Conservation (phyloP, 768 basidiomycete species). For the Podaxis rugospora region DNA sequence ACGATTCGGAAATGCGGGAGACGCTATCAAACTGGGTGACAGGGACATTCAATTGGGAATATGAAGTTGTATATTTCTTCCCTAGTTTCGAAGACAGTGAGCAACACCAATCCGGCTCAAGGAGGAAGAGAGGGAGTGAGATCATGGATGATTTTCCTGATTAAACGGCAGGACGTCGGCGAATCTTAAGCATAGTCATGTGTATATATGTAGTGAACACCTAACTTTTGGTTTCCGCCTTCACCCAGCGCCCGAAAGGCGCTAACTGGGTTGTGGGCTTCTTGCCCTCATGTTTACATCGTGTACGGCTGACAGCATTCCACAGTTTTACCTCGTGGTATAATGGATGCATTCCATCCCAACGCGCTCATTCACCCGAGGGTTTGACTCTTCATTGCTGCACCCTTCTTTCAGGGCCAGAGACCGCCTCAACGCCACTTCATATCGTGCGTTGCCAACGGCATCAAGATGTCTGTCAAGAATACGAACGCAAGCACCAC, state of each 20-base stretch:
- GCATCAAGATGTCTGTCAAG: too few relatives aligned
- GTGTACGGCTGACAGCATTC: neutral
- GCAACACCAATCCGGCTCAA: neutral
- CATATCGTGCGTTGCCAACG: too few relatives aligned
- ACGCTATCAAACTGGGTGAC: neutral
- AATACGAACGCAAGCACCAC: too few relatives aligned
- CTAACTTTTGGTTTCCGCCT: neutral
- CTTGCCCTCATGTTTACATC: neutral
- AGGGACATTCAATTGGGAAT: conserved; percentile 6
- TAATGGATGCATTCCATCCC: neutral
- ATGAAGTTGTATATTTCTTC: conserved; percentile 9
- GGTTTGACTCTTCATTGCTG: neutral
- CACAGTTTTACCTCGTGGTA: neutral
- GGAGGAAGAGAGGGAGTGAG: conserved; percentile 1
- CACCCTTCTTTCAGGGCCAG: neutral
- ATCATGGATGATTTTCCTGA: conserved; percentile 7
- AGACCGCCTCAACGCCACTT: too few relatives aligned
- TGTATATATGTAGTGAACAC: neutral
- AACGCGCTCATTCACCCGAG: too few relatives aligned
- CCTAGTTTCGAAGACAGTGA: neutral
- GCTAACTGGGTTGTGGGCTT: neutral
- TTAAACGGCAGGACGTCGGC: neutral
- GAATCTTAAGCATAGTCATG: neutral
- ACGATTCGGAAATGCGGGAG: neutral
- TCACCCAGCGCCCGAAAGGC: neutral